These are phyloP conservation scores for Tylopilus subfusipes DNA, from an alignment of 768 basidiomycete genomes.

Conservation along the genomic window DNA sequence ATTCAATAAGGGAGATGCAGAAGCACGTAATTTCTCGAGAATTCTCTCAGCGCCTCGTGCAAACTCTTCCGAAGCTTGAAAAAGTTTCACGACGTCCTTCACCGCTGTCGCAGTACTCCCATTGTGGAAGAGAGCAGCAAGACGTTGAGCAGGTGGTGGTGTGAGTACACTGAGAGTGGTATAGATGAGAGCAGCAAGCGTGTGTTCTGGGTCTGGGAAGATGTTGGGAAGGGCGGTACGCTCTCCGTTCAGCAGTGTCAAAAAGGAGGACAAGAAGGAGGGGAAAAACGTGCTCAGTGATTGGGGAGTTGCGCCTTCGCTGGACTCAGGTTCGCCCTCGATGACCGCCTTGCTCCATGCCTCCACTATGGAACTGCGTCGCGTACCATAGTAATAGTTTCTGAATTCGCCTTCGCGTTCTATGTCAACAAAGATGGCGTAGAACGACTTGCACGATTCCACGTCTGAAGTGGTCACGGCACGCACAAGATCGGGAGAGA, in stretches of 20 bases:
- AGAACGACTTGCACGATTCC: slow-evolving; percentile 71
- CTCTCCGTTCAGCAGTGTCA: slow-evolving; percentile 65
- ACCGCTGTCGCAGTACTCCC: slow-evolving; percentile 58
- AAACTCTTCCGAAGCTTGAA: slow-evolving; percentile 80
- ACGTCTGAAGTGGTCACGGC: slow-evolving; percentile 81
- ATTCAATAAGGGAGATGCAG: slow-evolving; percentile 21
- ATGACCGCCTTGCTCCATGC: slow-evolving; percentile 66
- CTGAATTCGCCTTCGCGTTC: slow-evolving; percentile 91
- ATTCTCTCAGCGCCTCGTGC: slow-evolving; percentile 68
- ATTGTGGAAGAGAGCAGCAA: slow-evolving; percentile 64
- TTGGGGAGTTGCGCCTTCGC: slow-evolving; percentile 28
- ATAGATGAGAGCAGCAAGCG: slow-evolving; percentile 78
- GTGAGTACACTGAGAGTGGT: slow-evolving; percentile 75
- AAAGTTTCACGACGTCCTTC: slow-evolving; percentile 64
- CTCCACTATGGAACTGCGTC: slow-evolving; percentile 59
- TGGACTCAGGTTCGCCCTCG: slow-evolving; percentile 18
- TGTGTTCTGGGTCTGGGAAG: slow-evolving; percentile 79
- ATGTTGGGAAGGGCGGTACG: slow-evolving; percentile 72
- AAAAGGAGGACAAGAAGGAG: slow-evolving; percentile 69
- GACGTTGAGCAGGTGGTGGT: slow-evolving; percentile 77
- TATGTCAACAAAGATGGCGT: slow-evolving; percentile 84
- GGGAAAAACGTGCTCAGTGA: slow-evolving; percentile 66
- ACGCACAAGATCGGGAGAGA: slow-evolving; percentile 86
- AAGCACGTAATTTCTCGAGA: slow-evolving; percentile 65
- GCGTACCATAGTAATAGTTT: slow-evolving; percentile 89